Base-by-base conservation (phyloP, 768 basidiomycete genomes). In the Tulasnella sp. region DNA sequence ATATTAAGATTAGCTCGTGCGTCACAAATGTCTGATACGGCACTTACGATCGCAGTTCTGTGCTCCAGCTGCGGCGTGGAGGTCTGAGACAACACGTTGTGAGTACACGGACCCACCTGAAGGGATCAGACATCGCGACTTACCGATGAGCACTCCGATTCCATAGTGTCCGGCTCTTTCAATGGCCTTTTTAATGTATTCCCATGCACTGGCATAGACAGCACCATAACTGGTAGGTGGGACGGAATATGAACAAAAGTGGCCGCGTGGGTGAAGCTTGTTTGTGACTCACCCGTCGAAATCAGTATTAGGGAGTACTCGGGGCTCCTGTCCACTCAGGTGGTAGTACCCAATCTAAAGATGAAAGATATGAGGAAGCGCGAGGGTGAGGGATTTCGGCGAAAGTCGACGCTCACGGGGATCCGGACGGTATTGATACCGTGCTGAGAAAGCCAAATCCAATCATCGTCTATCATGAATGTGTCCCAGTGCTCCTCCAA, bases 391-490 rank as follows among this genome's bases (percentile, higher is more conserved):
- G 35, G 21, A 17, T 12, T 19, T 19, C 9, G 19, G 19, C 61
- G 49, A 68, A 14, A 14, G 19, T 7, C 8, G 15, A 29, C 67
- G 66, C 79, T 59, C 59, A 82, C 81, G 39, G 81, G 81, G 54
- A 82, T 70, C 62, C 81, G 70, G 63, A 82, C 80, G 40, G 78
- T 72, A 59, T 82, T 82, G 63, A 80, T 71, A 2, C 81, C 81
- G 50, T 64, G 68, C 32, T 71, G 66, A 1, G 72, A 71, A 31
- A 82, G 71, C 77, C 77, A 81, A 52, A 68, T 66, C 69, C 76
- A 81, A 65, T 82, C 81, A 0, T 73, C 65, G 65, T 91, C 83
- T 1, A 83, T 86, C 62, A 97, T 89, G 79, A 80, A 92, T 0
- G 70, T 70, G 61, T 71, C 70, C 71, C 71, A 72, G 62, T 72